Conservation (phyloP, 148 eudicot species). For the Camellia lanceoleosa region DNA sequence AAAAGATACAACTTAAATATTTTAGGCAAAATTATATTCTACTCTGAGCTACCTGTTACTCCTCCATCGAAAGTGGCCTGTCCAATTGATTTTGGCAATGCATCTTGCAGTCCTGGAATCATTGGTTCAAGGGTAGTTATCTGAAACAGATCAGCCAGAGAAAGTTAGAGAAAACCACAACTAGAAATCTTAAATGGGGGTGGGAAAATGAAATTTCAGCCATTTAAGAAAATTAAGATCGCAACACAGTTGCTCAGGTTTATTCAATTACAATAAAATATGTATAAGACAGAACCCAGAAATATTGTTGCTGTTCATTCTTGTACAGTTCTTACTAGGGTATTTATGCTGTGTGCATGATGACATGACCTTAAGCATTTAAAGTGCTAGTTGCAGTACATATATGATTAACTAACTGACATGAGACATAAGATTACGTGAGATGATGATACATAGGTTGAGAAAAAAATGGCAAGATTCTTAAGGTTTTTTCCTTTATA, state of each 20-base stretch:
- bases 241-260: neutral
- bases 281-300: too few relatives aligned
- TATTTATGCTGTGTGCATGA: too few relatives aligned
- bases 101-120: conserved; percentile 87
- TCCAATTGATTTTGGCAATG: conserved; percentile 86
- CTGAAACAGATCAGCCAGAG: conserved; percentile 40
- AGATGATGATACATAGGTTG: too few relatives aligned
- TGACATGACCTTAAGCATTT: too few relatives aligned
- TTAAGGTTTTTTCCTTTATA: too few relatives aligned
- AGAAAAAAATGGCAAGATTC: too few relatives aligned
- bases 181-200: neutral
- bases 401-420: too few relatives aligned
- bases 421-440: too few relatives aligned
- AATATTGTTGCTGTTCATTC: too few relatives aligned
- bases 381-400: too few relatives aligned
- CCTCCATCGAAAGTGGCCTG: conserved; percentile 94
- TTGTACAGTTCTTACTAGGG: too few relatives aligned
- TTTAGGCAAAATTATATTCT: neutral
- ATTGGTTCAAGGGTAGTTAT: conserved; percentile 84
- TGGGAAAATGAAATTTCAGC: neutral
- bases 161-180: conserved; percentile 8
- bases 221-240: neutral
- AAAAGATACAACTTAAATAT: neutral
- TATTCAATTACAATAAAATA: too few relatives aligned
- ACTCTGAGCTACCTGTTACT: conserved; percentile 55